These are phyloP conservation scores for Penicillium sp. DNA, from an alignment of 2,329 filamentous ascomycete species.

Conservation along the genomic window DNA sequence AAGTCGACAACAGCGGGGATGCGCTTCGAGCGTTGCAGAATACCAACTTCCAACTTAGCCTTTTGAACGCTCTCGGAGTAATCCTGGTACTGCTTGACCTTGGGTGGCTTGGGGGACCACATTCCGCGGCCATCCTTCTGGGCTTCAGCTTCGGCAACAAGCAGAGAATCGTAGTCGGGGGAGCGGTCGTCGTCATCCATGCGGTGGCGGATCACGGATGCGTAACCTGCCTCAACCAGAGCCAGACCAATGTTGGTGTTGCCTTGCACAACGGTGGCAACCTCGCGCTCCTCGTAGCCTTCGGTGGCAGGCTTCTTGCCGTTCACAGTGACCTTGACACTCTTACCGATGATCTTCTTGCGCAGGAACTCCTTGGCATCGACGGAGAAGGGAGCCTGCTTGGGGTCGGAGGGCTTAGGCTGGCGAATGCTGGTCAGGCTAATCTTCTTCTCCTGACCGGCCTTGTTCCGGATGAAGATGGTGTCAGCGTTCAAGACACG, in stretches of 20 bases:
- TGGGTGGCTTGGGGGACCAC: constrained; percentile 87
- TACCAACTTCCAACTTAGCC: constrained; percentile 88
- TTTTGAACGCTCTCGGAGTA: constrained; percentile 92
- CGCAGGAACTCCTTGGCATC: constrained; percentile 96
- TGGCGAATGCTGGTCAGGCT: constrained; percentile 91
- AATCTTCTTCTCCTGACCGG: constrained; percentile 82
- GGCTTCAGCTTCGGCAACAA: constrained; percentile 57
- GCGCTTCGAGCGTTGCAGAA: constrained; percentile 86
- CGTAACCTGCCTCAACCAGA: constrained; percentile 90
- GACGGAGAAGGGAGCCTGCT: constrained; percentile 83
- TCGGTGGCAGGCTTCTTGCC: constrained; percentile 87
- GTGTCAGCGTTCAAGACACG: constrained; percentile 89
- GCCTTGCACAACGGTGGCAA: constrained; percentile 81
- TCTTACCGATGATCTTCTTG: constrained; percentile 93
- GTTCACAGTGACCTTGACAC: constrained; percentile 85
- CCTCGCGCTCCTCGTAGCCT: constrained; percentile 91
- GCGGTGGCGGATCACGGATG: constrained; percentile 89
- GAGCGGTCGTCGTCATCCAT: constrained; percentile 93
- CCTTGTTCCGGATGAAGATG: constrained; percentile 80
- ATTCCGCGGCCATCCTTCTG: constrained; percentile 90
- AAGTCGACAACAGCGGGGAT: constrained; percentile 94
- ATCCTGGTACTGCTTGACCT: constrained; percentile 79
- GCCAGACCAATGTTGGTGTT: constrained; percentile 83
- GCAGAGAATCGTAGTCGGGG: constrained; percentile 77
- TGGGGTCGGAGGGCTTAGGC: constrained; percentile 83